These are phyloP conservation scores for Cinchona pubescens DNA, from an alignment of 257 asterid genomes.

Conservation along the genomic window DNA sequence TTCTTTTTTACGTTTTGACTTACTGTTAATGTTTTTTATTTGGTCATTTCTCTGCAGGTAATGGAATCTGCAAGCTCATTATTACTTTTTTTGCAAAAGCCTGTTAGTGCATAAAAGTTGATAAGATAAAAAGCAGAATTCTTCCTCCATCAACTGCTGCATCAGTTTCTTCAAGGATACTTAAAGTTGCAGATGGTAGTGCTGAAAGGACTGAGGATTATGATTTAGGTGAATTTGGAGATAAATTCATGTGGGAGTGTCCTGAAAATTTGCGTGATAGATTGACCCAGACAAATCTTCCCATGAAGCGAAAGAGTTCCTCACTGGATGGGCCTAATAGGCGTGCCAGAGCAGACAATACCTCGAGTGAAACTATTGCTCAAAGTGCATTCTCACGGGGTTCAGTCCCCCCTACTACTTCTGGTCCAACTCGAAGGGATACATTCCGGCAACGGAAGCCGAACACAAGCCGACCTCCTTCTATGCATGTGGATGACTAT, in stretches of 20 bases:
- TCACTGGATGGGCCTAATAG: constrained; percentile 68
- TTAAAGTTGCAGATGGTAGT: constrained; percentile 44
- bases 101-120: constrained; percentile 42
- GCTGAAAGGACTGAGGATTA: constrained; percentile 50
- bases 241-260: constrained; percentile 79
- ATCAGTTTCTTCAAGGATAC: constrained; percentile 52
- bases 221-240: constrained; percentile 52
- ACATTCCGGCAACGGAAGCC: constrained; percentile 95
- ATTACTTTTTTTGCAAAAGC: constrained; percentile 53
- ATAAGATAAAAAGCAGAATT: constrained; percentile 35
- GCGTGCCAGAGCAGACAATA: constrained; percentile 66
- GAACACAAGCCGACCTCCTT: constrained; percentile 97
- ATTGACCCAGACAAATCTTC: constrained; percentile 56
- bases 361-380: constrained; percentile 46
- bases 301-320: constrained; percentile 60
- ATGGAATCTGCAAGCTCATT: constrained; percentile 51
- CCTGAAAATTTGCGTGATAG: constrained; percentile 90
- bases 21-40: constrained; percentile 4
- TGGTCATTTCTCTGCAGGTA: constrained; percentile 41
- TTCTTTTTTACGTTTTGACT: constrained; percentile 6
- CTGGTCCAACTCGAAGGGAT: constrained; percentile 88
- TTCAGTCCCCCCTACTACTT: constrained; percentile 48
- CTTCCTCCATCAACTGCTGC: constrained; percentile 34
- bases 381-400: constrained; percentile 71
- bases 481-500: constrained; percentile 98